Evolutionary conservation across 768 basidiomycete species (phyloP).

Genomic region (Tricholoma flavovirens): DNA sequence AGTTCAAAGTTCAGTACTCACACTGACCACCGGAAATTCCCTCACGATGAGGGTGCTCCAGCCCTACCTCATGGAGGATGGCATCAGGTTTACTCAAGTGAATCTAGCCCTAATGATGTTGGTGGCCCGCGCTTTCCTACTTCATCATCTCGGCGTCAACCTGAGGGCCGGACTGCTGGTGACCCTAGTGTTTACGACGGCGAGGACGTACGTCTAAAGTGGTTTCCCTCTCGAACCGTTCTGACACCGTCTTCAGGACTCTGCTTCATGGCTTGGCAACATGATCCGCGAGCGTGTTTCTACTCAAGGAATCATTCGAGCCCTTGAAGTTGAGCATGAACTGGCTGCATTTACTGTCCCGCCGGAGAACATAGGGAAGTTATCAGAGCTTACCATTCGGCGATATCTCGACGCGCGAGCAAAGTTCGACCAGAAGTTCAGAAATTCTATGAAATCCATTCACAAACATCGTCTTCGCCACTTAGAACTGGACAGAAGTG

Average conservation of each 20-base stretch:
- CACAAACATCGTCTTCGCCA: constrained; percentile 65
- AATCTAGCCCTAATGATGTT: constrained; percentile 26
- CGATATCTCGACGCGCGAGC: constrained; percentile 67
- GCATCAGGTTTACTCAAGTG: not conserved
- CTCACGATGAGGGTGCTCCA: not conserved
- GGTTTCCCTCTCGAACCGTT: not conserved
- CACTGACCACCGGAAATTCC: not conserved
- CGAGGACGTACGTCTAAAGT: constrained; percentile 35
- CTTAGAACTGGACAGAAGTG: constrained; percentile 57
- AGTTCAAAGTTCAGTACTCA: constrained; percentile 4
- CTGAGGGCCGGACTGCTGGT: constrained; percentile 45
- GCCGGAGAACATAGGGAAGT: constrained; percentile 57
- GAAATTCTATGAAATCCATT: constrained; percentile 46
- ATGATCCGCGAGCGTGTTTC: constrained; percentile 94
- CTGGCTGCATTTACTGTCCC: constrained; percentile 64
- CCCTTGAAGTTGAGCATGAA: constrained; percentile 67
- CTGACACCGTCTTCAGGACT: constrained; percentile 23
- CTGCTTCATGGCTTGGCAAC: constrained; percentile 35
- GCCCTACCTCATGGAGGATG: not conserved
- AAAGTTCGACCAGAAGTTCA: constrained; percentile 65
- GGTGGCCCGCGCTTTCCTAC: constrained; percentile 29
- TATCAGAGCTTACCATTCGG: constrained; percentile 69
- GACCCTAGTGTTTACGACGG: constrained; percentile 51
- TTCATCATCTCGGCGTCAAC: constrained; percentile 7
- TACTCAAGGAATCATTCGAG: constrained; percentile 73